Evolutionary conservation across 306 rosid species (phyloP).

Genomic region (Hippophae gyantsensis): DNA sequence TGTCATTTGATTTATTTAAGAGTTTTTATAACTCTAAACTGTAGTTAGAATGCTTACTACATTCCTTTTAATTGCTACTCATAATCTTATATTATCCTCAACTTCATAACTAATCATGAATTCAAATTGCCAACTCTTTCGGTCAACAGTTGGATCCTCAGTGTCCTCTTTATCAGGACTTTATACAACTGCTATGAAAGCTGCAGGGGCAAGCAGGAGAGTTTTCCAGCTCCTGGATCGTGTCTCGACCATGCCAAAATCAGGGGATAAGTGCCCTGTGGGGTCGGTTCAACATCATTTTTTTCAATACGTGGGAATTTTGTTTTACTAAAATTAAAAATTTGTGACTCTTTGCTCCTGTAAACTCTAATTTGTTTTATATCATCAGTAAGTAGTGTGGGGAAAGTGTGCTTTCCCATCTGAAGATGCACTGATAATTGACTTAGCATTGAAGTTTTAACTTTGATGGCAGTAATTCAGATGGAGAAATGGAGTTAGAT

Average conservation of each 20-base stretch:
- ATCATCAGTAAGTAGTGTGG: too few relatives aligned
- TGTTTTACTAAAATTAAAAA: background rate
- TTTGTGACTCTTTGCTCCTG: background rate
- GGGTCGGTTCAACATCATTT: constrained; percentile 28
- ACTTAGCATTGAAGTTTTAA: background rate
- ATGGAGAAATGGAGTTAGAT: constrained; percentile 66
- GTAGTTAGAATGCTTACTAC: background rate
- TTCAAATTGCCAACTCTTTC: background rate
- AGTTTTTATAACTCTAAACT: background rate
- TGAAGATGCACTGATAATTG: too few relatives aligned
- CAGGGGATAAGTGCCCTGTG: constrained; percentile 62
- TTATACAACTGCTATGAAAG: constrained; percentile 69
- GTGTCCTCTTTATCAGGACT: constrained; percentile 67
- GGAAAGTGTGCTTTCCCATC: too few relatives aligned
- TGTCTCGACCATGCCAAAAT: constrained; percentile 49
- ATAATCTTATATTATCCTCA: background rate
- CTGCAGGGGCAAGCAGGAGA: constrained; percentile 82
- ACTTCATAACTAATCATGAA: background rate
- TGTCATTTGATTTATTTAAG: too few relatives aligned
- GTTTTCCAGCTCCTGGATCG: constrained; percentile 79
- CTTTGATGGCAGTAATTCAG: constrained; percentile 51
- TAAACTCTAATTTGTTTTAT: too few relatives aligned
- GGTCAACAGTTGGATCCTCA: constrained; percentile 57
- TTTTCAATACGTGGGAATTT: background rate
- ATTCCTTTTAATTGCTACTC: background rate